Evolutionary conservation across 495 filamentous ascomycete genomes (phyloP).

Genomic region (Penicillium angulare): DNA sequence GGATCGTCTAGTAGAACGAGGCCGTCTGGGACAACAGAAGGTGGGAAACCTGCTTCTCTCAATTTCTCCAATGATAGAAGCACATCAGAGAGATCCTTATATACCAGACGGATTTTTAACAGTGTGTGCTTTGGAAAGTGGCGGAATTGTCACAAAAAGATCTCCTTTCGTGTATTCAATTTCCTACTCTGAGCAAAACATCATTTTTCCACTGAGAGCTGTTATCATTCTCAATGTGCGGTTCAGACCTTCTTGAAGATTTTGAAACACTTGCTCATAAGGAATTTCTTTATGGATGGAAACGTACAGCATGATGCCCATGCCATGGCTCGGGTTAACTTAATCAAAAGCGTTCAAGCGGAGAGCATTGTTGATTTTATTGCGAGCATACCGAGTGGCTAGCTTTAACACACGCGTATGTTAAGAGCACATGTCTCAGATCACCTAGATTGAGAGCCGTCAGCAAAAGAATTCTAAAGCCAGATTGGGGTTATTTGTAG

Average conservation of each 20-base stretch:
- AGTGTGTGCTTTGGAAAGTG: constrained; percentile 2
- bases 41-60: constrained; percentile 6
- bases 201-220: constrained; percentile 11
- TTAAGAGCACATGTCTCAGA: constrained; percentile 6
- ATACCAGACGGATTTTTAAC: constrained; percentile 1
- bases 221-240: constrained; percentile 8
- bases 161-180: constrained; percentile 8
- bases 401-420: constrained; percentile 6
- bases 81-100: constrained; percentile 3
- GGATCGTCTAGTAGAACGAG: constrained; percentile 7
- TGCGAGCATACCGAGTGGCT: constrained; percentile 1
- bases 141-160: constrained; percentile 8
- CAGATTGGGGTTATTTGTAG: too few relatives aligned
- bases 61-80: constrained; percentile 4
- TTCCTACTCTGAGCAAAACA: constrained; percentile 5
- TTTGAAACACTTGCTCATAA: constrained; percentile 2
- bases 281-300: constrained; percentile 6
- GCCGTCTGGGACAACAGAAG: constrained; percentile 3
- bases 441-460: constrained; percentile 1
- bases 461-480: too few relatives aligned
- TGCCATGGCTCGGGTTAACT: constrained; percentile 9
- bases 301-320: constrained; percentile 8
- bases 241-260: constrained; percentile 6
- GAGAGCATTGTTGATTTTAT: too few relatives aligned
- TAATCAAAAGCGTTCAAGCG: constrained; percentile 6